A percentile compares a stretch with the other conserved stretches of the same genome.
These are phyloP conservation scores for Baeospora myosura DNA, from an alignment of 1,284 basidiomycete genomes.

Conservation along the genomic window DNA sequence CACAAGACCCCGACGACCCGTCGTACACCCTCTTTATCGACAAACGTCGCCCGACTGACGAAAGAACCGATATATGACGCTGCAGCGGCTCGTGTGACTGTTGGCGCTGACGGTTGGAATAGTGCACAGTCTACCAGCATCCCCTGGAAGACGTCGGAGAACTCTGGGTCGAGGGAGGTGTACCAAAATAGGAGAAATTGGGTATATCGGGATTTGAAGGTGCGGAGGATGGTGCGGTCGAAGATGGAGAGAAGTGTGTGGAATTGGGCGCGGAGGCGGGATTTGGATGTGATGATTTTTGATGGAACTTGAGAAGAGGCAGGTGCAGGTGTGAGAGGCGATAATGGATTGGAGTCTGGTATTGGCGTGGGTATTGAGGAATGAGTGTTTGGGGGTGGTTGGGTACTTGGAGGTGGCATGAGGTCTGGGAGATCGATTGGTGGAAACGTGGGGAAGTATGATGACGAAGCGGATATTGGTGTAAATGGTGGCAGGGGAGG, in stretches of 20 bases:
- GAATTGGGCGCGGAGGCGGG: constrained; percentile 58
- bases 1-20: constrained; percentile 81
- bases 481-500: constrained; percentile 30
- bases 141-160: constrained; percentile 90
- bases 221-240: constrained; percentile 87
- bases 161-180: constrained; percentile 82
- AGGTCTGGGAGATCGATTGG: constrained; percentile 9
- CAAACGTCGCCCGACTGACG: constrained; percentile 85
- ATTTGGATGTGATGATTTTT: constrained; percentile 21
- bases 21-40: constrained; percentile 71
- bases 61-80: constrained; percentile 91
- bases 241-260: constrained; percentile 88
- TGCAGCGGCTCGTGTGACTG: constrained; percentile 80
- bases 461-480: constrained; percentile 9
- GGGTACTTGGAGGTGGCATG: constrained; percentile 10
- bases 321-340: constrained; percentile 15
- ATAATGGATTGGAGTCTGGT: constrained; percentile 18
- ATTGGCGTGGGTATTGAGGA: constrained; percentile 13
- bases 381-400: constrained; percentile 9
- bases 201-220: constrained; percentile 94
- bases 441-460: constrained; percentile 8
- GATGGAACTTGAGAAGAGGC: constrained; percentile 14
- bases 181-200: constrained; percentile 98
- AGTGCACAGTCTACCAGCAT: constrained; percentile 86
- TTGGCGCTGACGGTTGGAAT: constrained; percentile 52